A percentile compares a stretch with the other conserved stretches of the same genome.
Conservation (phyloP, 495 filamentous ascomycete species). For the Xylaria grammica region DNA sequence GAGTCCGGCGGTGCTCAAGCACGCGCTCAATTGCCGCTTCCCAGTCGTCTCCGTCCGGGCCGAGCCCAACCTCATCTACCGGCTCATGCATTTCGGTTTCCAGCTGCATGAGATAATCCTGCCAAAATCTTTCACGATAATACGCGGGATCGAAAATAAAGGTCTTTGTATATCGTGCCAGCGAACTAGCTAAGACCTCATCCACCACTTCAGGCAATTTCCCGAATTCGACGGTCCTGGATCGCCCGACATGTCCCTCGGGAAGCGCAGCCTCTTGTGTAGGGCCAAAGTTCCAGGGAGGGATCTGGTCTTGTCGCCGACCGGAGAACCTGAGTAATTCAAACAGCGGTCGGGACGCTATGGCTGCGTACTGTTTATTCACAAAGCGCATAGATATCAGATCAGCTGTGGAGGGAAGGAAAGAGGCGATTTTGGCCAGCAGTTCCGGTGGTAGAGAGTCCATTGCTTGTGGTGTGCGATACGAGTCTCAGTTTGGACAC, state of each 20-base stretch:
- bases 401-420: constrained; percentile 4
- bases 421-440: background rate
- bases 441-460: constrained; percentile 14
- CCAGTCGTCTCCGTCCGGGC: background rate
- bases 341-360: constrained; percentile 14
- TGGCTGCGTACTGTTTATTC: background rate
- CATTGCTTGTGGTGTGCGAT: background rate
- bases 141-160: constrained; percentile 18
- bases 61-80: constrained; percentile 8
- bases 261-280: background rate
- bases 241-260: background rate
- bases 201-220: constrained; percentile 9
- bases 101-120: constrained; percentile 1
- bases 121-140: constrained; percentile 12
- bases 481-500: too few species aligned
- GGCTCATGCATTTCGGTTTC: constrained; percentile 13
- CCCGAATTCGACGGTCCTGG: constrained; percentile 14
- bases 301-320: background rate
- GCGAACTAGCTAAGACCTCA: background rate
- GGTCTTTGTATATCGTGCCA: constrained; percentile 13
- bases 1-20: background rate
- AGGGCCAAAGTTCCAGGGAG: constrained; percentile 7
- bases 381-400: constrained; percentile 12
- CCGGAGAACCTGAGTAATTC: constrained; percentile 13
- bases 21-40: constrained; percentile 5